Conservation (phyloP, 768 basidiomycete genomes). For the Amanita fuliginea region DNA sequence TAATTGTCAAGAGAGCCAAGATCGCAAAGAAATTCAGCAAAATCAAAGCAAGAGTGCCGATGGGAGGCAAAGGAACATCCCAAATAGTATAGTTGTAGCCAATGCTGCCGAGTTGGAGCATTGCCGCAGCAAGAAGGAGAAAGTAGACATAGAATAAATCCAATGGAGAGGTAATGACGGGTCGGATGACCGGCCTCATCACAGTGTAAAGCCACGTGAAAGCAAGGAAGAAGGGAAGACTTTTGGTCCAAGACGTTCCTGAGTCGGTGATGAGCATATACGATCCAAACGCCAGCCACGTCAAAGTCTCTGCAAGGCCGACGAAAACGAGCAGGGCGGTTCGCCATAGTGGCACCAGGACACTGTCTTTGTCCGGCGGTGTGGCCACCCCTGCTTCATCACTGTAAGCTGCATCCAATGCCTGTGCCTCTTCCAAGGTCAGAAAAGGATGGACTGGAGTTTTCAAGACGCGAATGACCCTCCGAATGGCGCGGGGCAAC, state of each 20-base stretch:
- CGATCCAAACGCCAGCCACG: too few relatives aligned
- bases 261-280: too few relatives aligned
- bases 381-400: constrained; percentile 12
- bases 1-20: neutral
- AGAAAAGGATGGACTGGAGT: too few relatives aligned
- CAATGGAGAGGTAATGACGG: constrained; percentile 42
- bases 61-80: constrained; percentile 29
- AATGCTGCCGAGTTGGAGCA: constrained; percentile 41
- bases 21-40: constrained; percentile 34
- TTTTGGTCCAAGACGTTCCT: too few relatives aligned
- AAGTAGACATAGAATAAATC: constrained; percentile 29
- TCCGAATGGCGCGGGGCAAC: constrained; percentile 15
- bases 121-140: constrained; percentile 30
- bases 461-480: constrained; percentile 22
- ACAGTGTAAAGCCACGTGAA: constrained; percentile 20
- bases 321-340: constrained; percentile 41
- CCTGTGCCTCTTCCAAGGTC: constrained; percentile 18
- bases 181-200: constrained; percentile 39
- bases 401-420: constrained; percentile 20
- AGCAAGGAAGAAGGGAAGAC: too few relatives aligned
- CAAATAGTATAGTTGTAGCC: constrained; percentile 39
- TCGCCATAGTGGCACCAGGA: constrained; percentile 19
- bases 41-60: constrained; percentile 26
- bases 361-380: neutral
- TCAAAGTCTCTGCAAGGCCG: constrained; percentile 20